phyloP scores from a whole-genome alignment of 306 rosid genomes.

The Medicago arabica region DNA sequence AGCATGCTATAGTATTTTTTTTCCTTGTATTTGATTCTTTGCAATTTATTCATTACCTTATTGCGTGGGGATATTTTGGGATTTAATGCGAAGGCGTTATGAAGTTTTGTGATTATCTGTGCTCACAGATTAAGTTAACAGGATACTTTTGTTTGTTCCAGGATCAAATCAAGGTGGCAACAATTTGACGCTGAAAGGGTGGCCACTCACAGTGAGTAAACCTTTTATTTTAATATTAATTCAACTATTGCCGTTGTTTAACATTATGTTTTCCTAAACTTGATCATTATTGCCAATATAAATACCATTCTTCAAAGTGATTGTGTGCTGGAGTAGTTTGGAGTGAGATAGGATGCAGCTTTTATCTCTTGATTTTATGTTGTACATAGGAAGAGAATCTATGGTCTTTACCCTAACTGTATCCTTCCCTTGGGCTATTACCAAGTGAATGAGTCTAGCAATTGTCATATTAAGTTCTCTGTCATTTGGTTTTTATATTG shows the following conservation, averaged over 20 bases:
- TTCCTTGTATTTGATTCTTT: slow-evolving; percentile 2
- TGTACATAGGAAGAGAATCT: neutral
- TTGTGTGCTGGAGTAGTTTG: slow-evolving; percentile 7
- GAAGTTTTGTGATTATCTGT: slow-evolving; percentile 30
- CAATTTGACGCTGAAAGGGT: slow-evolving; percentile 95
- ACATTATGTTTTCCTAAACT: slow-evolving; percentile 22
- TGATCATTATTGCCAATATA: slow-evolving; percentile 13
- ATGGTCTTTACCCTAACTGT: neutral
- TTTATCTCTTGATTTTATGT: neutral
- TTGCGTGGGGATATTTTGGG: slow-evolving; percentile 33
- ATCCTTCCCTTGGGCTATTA: neutral
- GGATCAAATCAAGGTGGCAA: slow-evolving; percentile 96
- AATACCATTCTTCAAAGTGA: neutral
- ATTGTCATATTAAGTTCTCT: neutral
- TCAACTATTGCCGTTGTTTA: slow-evolving; percentile 3
- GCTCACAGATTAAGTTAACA: slow-evolving; percentile 42
- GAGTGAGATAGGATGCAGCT: slow-evolving; percentile 3
- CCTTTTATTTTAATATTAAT: slow-evolving; percentile 24
- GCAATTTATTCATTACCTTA: slow-evolving; percentile 30
- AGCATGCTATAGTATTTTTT: slow-evolving; percentile 26
- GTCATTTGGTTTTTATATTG: too few relatives aligned
- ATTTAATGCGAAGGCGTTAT: slow-evolving; percentile 20
- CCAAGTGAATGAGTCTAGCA: neutral
- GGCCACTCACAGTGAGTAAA: slow-evolving; percentile 94
- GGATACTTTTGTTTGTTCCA: slow-evolving; percentile 46